phyloP scores from a whole-genome alignment of 2,329 filamentous ascomycete species.

The Fusarium denticulatum region DNA sequence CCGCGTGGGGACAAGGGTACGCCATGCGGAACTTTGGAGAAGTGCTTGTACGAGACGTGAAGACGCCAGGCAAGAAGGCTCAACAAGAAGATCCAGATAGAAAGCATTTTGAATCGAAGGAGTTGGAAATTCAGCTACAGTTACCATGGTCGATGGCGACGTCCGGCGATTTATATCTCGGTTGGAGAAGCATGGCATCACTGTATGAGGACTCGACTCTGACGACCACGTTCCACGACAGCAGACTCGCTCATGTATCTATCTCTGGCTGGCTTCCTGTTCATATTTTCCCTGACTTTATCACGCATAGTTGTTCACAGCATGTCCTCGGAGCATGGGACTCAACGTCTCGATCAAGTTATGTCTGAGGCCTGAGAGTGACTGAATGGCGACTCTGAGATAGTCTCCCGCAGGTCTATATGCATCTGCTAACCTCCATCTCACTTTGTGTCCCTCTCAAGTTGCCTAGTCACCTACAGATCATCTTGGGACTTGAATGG shows the following conservation, averaged over 20 bases:
- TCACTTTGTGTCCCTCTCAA: no score
- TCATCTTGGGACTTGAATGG: no score
- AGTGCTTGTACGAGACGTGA: not conserved
- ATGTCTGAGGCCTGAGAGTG: rapidly evolving
- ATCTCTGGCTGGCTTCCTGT: rapidly evolving
- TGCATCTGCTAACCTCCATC: no score
- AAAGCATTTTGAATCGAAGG: not conserved
- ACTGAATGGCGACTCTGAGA: not conserved
- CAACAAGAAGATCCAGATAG: rapidly evolving
- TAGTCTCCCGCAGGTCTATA: no score
- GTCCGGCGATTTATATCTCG: not conserved
- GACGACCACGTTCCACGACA: not conserved
- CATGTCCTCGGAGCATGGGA: no score
- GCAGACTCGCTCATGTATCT: not conserved
- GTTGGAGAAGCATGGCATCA: not conserved
- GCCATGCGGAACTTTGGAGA: not conserved
- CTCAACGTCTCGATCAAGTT: no score
- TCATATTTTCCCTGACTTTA: rapidly evolving
- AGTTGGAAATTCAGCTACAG: rapidly evolving
- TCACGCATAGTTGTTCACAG: rapidly evolving
- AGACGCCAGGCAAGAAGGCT: not conserved
- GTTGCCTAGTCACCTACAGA: no score
- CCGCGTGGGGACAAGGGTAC: not conserved
- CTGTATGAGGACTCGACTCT: no score
- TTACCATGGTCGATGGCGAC: rapidly evolving